Percentiles rank a stretch among this genome's conserved stretches.
Conservation (phyloP, 352 stramenopile species). For the Phytopythium chamaehyphon region DNA sequence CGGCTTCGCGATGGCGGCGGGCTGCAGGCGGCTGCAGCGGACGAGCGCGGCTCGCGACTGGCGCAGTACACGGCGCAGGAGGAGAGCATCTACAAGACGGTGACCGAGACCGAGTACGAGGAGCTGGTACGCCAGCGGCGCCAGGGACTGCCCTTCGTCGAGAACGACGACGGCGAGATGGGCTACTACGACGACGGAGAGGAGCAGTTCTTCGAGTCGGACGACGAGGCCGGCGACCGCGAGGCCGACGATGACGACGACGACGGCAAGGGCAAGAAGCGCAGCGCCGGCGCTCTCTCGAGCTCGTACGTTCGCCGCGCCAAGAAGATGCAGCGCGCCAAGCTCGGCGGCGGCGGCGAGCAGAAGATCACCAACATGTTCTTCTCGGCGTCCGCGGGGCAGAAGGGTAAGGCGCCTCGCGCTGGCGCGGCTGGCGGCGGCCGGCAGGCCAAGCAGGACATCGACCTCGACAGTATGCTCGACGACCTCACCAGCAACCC, state of each 20-base stretch:
- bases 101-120: slow-evolving; percentile 84
- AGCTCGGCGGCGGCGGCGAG: slow-evolving; percentile 62
- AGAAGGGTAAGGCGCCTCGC: slow-evolving; percentile 28
- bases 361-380: slow-evolving; percentile 91
- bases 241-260: slow-evolving; percentile 40
- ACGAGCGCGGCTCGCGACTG: slow-evolving; percentile 38
- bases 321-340: slow-evolving; percentile 83
- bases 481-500: slow-evolving; percentile 83
- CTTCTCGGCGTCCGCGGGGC: slow-evolving; percentile 50
- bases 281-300: slow-evolving; percentile 69
- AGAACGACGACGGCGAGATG: slow-evolving; percentile 83
- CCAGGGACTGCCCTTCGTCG: slow-evolving; percentile 74
- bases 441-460: slow-evolving; percentile 52
- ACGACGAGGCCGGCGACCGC: slow-evolving; percentile 32
- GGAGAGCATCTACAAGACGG: slow-evolving; percentile 78
- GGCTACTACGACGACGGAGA: slow-evolving; percentile 88
- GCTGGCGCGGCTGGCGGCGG: slow-evolving; percentile 13
- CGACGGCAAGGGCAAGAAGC: slow-evolving; percentile 55
- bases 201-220: slow-evolving; percentile 87
- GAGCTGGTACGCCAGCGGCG: slow-evolving; percentile 78
- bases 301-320: slow-evolving; percentile 69
- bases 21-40: background rate
- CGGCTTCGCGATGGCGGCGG: slow-evolving; percentile 54
- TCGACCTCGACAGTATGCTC: slow-evolving; percentile 85
- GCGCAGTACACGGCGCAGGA: slow-evolving; percentile 74